Evolutionary conservation across 345 rosid genomes (phyloP), one percentile per base, ranked within the genome.

Genomic region (Melaleuca quinquenervia): DNA sequence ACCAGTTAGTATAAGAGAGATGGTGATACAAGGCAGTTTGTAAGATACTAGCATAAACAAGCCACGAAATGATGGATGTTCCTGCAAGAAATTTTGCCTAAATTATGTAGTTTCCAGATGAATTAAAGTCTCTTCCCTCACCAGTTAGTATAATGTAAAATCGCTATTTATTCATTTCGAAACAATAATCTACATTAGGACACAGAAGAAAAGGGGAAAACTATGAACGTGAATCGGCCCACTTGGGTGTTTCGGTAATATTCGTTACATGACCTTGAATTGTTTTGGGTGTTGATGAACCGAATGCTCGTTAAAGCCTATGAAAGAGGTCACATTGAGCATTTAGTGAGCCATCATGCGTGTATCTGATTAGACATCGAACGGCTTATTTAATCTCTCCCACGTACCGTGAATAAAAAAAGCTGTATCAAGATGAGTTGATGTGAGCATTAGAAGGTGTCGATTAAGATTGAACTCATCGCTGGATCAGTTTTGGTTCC

Each of bases 21-120:
- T 75, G 93, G 84, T 24, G 93, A 92, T 85, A 90, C 82, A 32
- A 91, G 89, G 2, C 94, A 94, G 87, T 89, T 94, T 87, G 93
- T 89, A 80, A 91, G 98, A 88, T 92, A 90, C 89, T 95, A 91
- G 90, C 91, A 83, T 86, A 82, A 82, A 58, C 76, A 45, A 70
- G 27, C 82, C 58, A 75, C 22, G 36, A 78, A 84, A 87, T 11
- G 26, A 18, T 7, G 50, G 36, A 50, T 80, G 20, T n/a, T 6
- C 62, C 87, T 86, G 85, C 86, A 70, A 7, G 36, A 83, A 83
- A 89, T 88, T 89, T 89, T 89, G 88, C 82, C 9, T 9, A 56
- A 32, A 16, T 29, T 15, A 70, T 41, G 78, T 70, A 70, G 78
- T 32, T 54, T 32, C 78, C 78, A 45, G 48, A 4, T 5, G 78